phyloP scores from a whole-genome alignment of 2,329 filamentous ascomycete genomes.

The Pezicula neosporulosa region DNA sequence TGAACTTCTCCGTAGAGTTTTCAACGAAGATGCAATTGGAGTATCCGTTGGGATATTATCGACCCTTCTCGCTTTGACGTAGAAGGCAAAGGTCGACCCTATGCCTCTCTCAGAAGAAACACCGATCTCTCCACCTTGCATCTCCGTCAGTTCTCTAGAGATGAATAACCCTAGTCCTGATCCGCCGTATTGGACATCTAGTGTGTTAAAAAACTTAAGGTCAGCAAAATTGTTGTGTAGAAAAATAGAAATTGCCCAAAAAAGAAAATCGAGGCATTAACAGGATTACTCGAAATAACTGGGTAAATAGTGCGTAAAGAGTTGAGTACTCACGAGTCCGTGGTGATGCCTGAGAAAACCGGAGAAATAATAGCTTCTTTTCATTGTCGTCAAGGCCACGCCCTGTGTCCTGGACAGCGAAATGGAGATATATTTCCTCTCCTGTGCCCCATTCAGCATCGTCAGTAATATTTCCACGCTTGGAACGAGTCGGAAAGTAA shows the following conservation, averaged over 20 bases:
- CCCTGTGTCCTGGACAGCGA: constrained; percentile 75
- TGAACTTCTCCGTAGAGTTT: constrained; percentile 12
- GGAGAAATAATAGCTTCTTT: constrained; percentile 71
- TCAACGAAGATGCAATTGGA: constrained; percentile 15
- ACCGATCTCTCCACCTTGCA: constrained; percentile 79
- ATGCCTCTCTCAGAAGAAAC: constrained; percentile 64
- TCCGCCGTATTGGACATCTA: constrained; percentile 62
- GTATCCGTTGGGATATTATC: constrained; percentile 19
- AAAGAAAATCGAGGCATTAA: too few relatives aligned
- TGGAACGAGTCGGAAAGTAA: constrained; percentile 30
- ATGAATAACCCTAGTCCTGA: constrained; percentile 80
- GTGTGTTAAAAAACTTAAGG: too few relatives aligned
- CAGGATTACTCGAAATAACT: neutral
- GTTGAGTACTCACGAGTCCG: constrained; percentile 59
- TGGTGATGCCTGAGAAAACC: constrained; percentile 78
- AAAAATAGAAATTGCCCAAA: too few relatives aligned
- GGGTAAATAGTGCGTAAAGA: neutral
- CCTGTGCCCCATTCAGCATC: constrained; percentile 60
- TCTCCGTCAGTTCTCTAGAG: constrained; percentile 70
- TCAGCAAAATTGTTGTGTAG: too few relatives aligned
- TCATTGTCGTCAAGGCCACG: constrained; percentile 69
- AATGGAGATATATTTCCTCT: constrained; percentile 66
- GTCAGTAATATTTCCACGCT: constrained; percentile 19
- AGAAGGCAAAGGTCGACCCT: constrained; percentile 74
- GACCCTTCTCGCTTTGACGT: constrained; percentile 40